Evolutionary conservation across 2,329 filamentous ascomycete species (phyloP).

Genomic region (Sclerotinia borealis): DNA sequence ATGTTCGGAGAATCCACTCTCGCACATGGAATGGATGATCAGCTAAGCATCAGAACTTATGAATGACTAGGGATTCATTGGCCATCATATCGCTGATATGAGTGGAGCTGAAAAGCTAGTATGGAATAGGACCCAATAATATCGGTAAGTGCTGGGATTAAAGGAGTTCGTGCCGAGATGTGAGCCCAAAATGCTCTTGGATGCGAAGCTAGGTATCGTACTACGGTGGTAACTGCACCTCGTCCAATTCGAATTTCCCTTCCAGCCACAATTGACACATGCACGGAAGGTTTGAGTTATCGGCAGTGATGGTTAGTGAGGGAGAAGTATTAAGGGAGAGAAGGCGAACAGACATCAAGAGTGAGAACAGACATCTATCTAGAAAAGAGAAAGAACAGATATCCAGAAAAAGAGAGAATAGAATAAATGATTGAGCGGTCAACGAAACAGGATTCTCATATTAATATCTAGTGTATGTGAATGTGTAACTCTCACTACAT

Average conservation of each 20-base stretch:
- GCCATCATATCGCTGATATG: neutral
- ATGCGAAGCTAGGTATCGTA: neutral
- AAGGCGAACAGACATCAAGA: neutral
- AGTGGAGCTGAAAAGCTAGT: neutral
- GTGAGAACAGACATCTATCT: neutral
- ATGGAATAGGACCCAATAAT: neutral
- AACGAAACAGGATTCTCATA: neutral
- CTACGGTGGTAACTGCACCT: too few species aligned
- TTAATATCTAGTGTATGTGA: neutral
- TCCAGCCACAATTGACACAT: conserved; percentile 3
- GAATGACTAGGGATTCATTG: conserved; percentile 7
- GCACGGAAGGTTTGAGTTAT: conserved; percentile 1
- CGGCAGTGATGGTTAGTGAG: neutral
- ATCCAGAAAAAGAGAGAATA: neutral
- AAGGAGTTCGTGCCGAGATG: conserved; percentile 11
- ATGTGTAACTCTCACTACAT: neutral
- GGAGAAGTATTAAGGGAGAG: neutral
- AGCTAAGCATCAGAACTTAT: neutral
- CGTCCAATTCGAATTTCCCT: neutral
- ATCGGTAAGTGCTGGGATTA: neutral
- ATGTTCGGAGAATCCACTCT: neutral
- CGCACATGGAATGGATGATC: neutral
- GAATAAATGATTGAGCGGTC: conserved; percentile 7
- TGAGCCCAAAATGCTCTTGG: conserved; percentile 7
- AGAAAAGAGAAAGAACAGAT: neutral